Conservation (phyloP, 768 basidiomycete species). For the Sistotremastrum suecicum region DNA sequence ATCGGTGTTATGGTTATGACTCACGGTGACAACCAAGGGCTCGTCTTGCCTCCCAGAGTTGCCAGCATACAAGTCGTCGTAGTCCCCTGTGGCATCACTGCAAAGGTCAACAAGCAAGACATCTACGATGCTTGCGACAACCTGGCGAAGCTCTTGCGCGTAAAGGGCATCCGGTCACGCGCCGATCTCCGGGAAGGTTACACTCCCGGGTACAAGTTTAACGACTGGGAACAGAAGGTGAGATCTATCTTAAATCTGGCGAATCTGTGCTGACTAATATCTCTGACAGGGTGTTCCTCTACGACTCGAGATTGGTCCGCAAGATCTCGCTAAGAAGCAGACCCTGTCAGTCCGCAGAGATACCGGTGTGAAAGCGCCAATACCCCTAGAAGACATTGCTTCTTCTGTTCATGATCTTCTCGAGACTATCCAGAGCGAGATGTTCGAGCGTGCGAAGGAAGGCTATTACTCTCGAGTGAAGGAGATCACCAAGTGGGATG, state of each 20-base stretch:
- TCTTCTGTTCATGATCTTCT: conserved; percentile 49
- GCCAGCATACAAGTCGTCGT: conserved; percentile 85
- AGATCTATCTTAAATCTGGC: conserved; percentile 6
- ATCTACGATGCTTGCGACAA: conserved; percentile 72
- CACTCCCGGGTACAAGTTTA: conserved; percentile 98
- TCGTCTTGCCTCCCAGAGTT: conserved; percentile 94
- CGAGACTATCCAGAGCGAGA: conserved; percentile 76
- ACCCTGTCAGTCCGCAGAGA: conserved; percentile 76
- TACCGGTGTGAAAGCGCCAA: conserved; percentile 44
- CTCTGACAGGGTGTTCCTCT: conserved; percentile 75
- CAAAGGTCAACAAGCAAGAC: conserved; percentile 52
- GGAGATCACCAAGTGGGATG: conserved; percentile 75
- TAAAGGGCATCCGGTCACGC: conserved; percentile 65
- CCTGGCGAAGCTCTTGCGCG: conserved; percentile 59
- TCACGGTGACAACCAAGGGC: conserved; percentile 93
- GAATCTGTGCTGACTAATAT: neutral
- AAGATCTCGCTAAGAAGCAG: conserved; percentile 73
- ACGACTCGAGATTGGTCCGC: conserved; percentile 92
- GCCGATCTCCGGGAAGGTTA: conserved; percentile 92
- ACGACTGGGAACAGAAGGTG: conserved; percentile 98
- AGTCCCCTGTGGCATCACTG: conserved; percentile 91
- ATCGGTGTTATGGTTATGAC: conserved; percentile 99
- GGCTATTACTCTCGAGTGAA: conserved; percentile 59
- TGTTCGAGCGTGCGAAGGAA: conserved; percentile 69
- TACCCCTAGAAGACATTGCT: conserved; percentile 35